Evolutionary conservation across 2,329 filamentous ascomycete genomes (phyloP), one percentile per base, ranked within the genome.

Genomic region (Blastomyces emzantsi): DNA sequence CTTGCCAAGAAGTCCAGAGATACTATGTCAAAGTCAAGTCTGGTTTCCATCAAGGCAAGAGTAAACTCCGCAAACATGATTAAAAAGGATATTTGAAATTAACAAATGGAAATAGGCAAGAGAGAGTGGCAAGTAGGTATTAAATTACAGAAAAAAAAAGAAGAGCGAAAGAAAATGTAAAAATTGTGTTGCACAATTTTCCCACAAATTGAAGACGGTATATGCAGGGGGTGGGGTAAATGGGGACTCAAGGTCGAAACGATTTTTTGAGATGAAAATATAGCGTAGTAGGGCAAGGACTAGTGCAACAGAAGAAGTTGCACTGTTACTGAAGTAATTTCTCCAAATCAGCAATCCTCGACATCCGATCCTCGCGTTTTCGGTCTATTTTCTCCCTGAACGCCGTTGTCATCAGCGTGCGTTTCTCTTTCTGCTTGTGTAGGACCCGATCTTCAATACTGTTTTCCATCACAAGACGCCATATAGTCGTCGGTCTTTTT

Each of bases 391-490:
- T 82, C 77, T 95, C 92, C 64, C 87, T 83, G 76, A 96, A 94
- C 0, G 91, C 90, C 70, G 90, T 84, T 45, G 82, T 84, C 73
- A 94, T 90, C 60, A 96, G 76, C 70, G 87, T 83, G 51, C 91
- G 82, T 80, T 96, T 96, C 69, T 89, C 85, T 49, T 83, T 81
- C 74, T 96, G 92, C 57, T 95, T 86, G 22, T 86, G 82, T 47
- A 96, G 78, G 25, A 96, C 91, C 0, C 86, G 81, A 73, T 96
- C 89, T 74, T 96, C 92, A 5, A 96, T 86, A 8, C 85, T 89
- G 0, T 81, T 84, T 69, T 96, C 89, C 78, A 96, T 88, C 1
- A 96, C 85, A 11, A 96, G 79, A 57, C 91, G 81, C 81, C 90
- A 94, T 1, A 96, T 87, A 1, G 85, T 92, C 0, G 88, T 92